Conservation (phyloP, 169 alveolate genomes). For the Plasmodium inui region DNA sequence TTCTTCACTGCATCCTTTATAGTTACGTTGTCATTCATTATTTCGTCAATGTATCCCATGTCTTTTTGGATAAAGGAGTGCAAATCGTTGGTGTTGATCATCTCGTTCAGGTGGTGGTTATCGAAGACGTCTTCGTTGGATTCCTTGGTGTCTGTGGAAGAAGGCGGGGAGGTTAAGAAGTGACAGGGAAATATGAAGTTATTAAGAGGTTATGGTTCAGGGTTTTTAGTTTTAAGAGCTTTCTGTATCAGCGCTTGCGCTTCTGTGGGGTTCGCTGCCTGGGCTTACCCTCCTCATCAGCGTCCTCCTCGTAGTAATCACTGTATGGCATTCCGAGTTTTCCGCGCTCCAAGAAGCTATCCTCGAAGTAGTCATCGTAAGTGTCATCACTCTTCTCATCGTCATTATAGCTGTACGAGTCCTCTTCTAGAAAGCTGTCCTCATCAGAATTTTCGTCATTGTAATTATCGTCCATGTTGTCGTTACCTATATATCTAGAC, state of each 20-base stretch:
- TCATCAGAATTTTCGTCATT: not conserved
- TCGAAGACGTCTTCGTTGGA: constrained; percentile 26
- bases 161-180: not conserved
- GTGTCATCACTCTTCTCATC: not conserved
- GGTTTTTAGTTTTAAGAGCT: not conserved
- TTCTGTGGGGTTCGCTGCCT: not conserved
- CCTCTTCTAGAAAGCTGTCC: constrained; percentile 26
- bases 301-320: not conserved
- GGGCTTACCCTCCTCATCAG: constrained; percentile 11
- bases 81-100: not conserved
- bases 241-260: not conserved
- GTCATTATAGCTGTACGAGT: not conserved
- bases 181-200: not conserved
- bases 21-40: constrained; percentile 23
- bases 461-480: not conserved
- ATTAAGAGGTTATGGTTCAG: not conserved
- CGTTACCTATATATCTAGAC: not conserved
- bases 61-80: constrained; percentile 53
- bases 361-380: not conserved
- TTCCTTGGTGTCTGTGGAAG: not conserved
- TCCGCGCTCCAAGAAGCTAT: constrained; percentile 40
- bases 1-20: constrained; percentile 34
- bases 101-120: constrained; percentile 25
- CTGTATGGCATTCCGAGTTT: not conserved
- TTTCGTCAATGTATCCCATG: constrained; percentile 2